phyloP scores from a whole-genome alignment of 2,329 filamentous ascomycete genomes.

The Cladosporium colombiae region DNA sequence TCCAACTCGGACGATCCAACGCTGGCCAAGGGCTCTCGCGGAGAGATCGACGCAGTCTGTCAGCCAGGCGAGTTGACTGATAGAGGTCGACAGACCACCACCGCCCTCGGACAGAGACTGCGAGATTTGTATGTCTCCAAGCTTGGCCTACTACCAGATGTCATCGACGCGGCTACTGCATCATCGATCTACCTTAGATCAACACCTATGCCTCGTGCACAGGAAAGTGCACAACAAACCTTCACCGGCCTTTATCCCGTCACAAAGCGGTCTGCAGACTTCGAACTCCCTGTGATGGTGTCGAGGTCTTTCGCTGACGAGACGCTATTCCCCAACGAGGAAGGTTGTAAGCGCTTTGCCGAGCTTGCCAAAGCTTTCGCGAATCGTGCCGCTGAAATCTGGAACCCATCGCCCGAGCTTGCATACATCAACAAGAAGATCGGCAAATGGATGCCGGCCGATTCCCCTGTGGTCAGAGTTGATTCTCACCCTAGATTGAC shows the following conservation, averaged over 20 bases:
- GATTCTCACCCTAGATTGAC: conserved; percentile 81
- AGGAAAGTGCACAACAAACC: conserved; percentile 54
- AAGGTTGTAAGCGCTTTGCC: conserved; percentile 50
- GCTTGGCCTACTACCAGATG: conserved; percentile 50
- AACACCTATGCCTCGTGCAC: conserved; percentile 52
- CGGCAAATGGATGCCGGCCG: conserved; percentile 81
- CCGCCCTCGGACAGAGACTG: conserved; percentile 50
- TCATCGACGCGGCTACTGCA: conserved; percentile 41
- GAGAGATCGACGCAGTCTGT: conserved; percentile 79
- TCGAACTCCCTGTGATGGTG: conserved; percentile 48
- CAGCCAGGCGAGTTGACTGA: conserved; percentile 59
- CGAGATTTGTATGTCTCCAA: conserved; percentile 53
- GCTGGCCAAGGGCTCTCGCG: conserved; percentile 65
- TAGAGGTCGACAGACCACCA: conserved; percentile 51
- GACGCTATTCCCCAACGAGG: conserved; percentile 53
- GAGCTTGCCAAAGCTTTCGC: conserved; percentile 51
- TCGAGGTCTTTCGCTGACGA: conserved; percentile 49
- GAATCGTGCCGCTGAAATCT: conserved; percentile 48
- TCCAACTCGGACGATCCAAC: conserved; percentile 49
- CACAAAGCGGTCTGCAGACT: conserved; percentile 42
- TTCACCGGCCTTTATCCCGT: conserved; percentile 53
- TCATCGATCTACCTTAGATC: conserved; percentile 47
- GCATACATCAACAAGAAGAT: conserved; percentile 75
- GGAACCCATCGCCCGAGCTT: conserved; percentile 72
- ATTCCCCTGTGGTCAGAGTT: conserved; percentile 68